Percentiles rank a stretch among this genome's conserved stretches.
Evolutionary conservation across 208 protist genomes (phyloP).

Genomic region (Acanthamoeba rhysodes): DNA sequence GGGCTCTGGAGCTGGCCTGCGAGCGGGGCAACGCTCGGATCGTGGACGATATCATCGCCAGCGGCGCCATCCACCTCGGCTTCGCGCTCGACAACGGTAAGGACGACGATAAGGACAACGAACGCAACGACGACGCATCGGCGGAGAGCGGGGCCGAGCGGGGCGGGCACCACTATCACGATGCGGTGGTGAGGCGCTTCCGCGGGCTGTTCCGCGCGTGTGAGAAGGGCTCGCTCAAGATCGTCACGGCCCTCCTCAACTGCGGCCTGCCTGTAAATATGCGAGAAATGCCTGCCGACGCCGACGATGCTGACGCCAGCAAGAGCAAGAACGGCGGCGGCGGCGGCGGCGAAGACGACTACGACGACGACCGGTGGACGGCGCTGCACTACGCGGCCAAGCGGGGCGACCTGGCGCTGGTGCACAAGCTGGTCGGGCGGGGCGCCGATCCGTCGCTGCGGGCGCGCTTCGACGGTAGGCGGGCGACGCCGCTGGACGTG

Average conservation of each 20-base stretch:
- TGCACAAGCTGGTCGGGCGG: slow-evolving; percentile 3
- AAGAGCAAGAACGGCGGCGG: not conserved
- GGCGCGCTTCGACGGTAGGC: not conserved
- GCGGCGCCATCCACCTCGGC: not conserved
- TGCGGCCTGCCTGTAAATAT: slow-evolving; percentile 25
- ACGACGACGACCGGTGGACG: not conserved
- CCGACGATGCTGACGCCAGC: not conserved
- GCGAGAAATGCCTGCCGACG: not conserved
- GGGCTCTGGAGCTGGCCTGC: slow-evolving; percentile 31
- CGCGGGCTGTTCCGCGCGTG: slow-evolving; percentile 8
- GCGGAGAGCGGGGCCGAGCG: not conserved
- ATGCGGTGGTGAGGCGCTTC: not conserved
- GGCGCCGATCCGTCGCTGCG: not conserved
- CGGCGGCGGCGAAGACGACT: no score
- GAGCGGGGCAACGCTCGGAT: not conserved
- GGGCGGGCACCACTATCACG: not conserved
- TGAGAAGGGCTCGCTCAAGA: slow-evolving; percentile 28
- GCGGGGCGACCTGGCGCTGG: slow-evolving; percentile 2
- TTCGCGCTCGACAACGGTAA: not conserved
- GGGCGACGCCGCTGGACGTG: not conserved
- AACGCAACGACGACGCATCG: not conserved
- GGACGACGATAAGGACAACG: not conserved
- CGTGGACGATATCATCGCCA: slow-evolving; percentile 1
- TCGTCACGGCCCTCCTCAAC: slow-evolving; percentile 6
- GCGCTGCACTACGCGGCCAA: slow-evolving; percentile 19